These are phyloP conservation scores for Solanum aculeatissimum DNA, from an alignment of 305 asterid genomes.

Conservation along the genomic window DNA sequence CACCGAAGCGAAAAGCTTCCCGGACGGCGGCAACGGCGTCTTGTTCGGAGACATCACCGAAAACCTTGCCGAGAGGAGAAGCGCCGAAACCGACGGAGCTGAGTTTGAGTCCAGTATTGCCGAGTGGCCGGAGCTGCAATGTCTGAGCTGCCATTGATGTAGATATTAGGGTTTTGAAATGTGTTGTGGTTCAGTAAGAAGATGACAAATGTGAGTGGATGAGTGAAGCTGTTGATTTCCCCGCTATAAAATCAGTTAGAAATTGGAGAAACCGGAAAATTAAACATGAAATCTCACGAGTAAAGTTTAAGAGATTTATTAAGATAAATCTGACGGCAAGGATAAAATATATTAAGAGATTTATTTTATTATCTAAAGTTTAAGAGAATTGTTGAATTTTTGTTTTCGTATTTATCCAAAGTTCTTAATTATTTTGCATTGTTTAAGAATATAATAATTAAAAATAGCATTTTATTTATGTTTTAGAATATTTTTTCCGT, in stretches of 20 bases:
- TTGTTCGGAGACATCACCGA: constrained; percentile 61
- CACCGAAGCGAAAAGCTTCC: constrained; percentile 64
- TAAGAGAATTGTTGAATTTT: too few species aligned
- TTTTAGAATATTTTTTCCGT: too few species aligned
- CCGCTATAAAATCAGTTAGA: not conserved
- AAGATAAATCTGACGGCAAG: too few species aligned
- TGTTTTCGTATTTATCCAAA: too few species aligned
- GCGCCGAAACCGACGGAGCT: constrained; percentile 94
- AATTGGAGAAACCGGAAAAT: too few species aligned
- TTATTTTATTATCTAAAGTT: too few species aligned
- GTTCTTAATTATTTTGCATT: too few species aligned
- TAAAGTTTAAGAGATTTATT: too few species aligned
- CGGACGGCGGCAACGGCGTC: constrained; percentile 77
- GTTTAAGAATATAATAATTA: too few species aligned
- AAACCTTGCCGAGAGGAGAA: constrained; percentile 87
- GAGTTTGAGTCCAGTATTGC: constrained; percentile 68
- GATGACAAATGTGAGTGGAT: not conserved
- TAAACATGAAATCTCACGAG: too few species aligned
- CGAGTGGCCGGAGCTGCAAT: constrained; percentile 70
- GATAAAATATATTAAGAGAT: too few species aligned
- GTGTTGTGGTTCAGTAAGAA: not conserved
- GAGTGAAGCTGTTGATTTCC: not conserved
- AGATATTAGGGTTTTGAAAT: not conserved
- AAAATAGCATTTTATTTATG: too few species aligned
- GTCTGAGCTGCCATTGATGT: constrained; percentile 24